Percentiles rank a stretch among this genome's conserved stretches.
Evolutionary conservation across 495 filamentous ascomycete genomes (phyloP).

Genomic region (Aspergillus funiculosus): DNA sequence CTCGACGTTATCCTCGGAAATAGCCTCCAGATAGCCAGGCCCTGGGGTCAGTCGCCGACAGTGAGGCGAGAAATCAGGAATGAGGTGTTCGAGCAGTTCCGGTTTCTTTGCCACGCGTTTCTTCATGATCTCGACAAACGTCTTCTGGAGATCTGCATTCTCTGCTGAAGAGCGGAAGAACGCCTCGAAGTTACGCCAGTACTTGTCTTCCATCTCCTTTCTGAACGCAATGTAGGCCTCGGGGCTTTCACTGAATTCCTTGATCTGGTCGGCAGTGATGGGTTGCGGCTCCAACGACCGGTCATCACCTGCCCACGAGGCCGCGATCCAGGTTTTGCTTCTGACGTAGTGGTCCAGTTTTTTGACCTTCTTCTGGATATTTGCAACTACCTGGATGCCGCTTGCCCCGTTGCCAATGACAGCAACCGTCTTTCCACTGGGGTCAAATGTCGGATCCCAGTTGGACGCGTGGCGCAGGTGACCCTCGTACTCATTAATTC

Average conservation of each 20-base stretch:
- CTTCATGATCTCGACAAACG: conserved; percentile 47
- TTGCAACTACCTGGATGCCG: neutral
- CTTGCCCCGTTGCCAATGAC: neutral
- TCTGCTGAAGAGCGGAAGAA: conserved; percentile 49
- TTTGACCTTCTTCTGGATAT: neutral
- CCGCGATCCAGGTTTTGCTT: neutral
- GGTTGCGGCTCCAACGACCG: conserved; percentile 41
- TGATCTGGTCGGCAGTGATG: conserved; percentile 44
- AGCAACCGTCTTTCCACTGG: neutral
- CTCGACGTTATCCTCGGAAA: conserved; percentile 57
- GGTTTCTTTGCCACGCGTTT: conserved; percentile 48
- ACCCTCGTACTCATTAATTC: conserved; percentile 44
- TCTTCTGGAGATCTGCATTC: conserved; percentile 41
- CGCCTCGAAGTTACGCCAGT: conserved; percentile 49
- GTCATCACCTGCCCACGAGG: neutral
- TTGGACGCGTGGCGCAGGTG: conserved; percentile 47
- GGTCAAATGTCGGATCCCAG: conserved; percentile 34
- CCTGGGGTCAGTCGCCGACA: conserved; percentile 68
- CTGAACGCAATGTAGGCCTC: conserved; percentile 44
- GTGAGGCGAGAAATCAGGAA: conserved; percentile 59
- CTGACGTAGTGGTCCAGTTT: neutral
- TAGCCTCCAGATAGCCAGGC: conserved; percentile 63
- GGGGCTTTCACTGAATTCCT: conserved; percentile 44
- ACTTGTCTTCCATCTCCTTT: conserved; percentile 47
- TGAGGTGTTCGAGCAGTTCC: conserved; percentile 46